Base-by-base conservation (phyloP, 768 basidiomycete genomes). In the Infundibulicybe gibba region DNA sequence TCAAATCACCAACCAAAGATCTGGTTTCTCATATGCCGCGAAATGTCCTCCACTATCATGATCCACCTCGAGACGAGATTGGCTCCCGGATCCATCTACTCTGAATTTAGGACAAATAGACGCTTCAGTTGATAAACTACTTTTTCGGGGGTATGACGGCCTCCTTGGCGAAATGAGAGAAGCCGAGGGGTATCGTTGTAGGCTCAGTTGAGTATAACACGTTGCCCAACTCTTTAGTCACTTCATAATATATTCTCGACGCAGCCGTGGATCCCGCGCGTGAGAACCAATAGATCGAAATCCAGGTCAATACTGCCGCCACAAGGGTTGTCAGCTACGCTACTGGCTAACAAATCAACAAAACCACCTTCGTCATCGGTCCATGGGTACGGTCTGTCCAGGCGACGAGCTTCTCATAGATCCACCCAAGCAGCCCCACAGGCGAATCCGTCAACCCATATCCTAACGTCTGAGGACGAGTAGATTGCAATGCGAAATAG, bases 401-500 rank as follows among this genome's bases (percentile, higher is more conserved):
- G 25, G 59, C 56, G 19, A 71, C 64, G 11, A 78, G 51, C 43
- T 79, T 77, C 53, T 79, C 77, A 44, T 77, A 79, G 15, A 80
- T 74, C 77, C 77, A 79, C 2, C 67, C 74, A 10, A 79, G 64
- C 16, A 79, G 50, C 1, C 77, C 82, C 5, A 69, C 70, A 6
- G 82, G 83, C 6, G 80, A 82, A 51, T 84, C 82, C 1, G 76
- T 63, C 3, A 84, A 61, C 10, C 64, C 51, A 52, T 83, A 83
- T 0, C 77, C 80, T 4, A 79, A 54, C 0, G 78, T 79, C 52
- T 79, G 78, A 0, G 77, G 77, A 47, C 71, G 66, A 0, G 77
- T 79, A 0, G 68, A 58, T 49, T 77, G 77, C 41, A 65, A 50
- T 6, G 42, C 11, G 43, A 57, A 62, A 53, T 79, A 79, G 6